Percentiles rank a stretch among this genome's conserved stretches.
These are phyloP conservation scores for Fragaria ananassa DNA, from an alignment of 306 rosid species.

Conservation along the genomic window DNA sequence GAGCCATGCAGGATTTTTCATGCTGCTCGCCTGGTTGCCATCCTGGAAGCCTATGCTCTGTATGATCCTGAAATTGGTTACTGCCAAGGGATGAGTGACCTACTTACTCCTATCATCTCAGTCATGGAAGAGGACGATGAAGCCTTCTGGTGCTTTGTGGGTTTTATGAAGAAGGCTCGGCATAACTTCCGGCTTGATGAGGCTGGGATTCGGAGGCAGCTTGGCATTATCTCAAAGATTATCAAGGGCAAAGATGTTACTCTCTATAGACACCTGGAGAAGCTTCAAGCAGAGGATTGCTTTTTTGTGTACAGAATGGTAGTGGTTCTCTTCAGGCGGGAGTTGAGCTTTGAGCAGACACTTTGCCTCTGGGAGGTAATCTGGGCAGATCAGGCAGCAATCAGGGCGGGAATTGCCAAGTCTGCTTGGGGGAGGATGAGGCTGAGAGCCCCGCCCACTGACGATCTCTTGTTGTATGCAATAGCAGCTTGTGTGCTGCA, in stretches of 20 bases:
- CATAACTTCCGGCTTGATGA: conserved; percentile 30
- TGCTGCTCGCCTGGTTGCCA: conserved; percentile 27
- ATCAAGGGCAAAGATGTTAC: conserved; percentile 27
- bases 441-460: conserved; percentile 27
- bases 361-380: conserved; percentile 33
- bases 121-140: conserved; percentile 29
- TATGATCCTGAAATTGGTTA: conserved; percentile 30
- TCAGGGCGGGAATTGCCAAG: conserved; percentile 22
- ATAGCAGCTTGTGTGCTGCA: conserved; percentile 28
- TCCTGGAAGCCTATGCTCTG: conserved; percentile 25
- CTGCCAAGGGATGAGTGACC: conserved; percentile 34
- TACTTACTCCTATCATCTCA: conserved; percentile 27
- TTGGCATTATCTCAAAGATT: conserved; percentile 25
- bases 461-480: conserved; percentile 25
- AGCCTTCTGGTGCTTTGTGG: conserved; percentile 34
- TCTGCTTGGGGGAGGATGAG: conserved; percentile 26
- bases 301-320: conserved; percentile 34
- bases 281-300: conserved; percentile 30
- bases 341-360: conserved; percentile 27
- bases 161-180: conserved; percentile 31
- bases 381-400: conserved; percentile 31
- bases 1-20: conserved; percentile 25
- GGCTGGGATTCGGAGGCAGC: conserved; percentile 30
- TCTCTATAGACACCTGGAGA: conserved; percentile 30
- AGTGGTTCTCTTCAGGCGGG: conserved; percentile 32